Percentiles rank a stretch among this genome's conserved stretches.
These are phyloP conservation scores for Cryphonectria naterciae DNA, from an alignment of 2,329 filamentous ascomycete species.

Conservation along the genomic window DNA sequence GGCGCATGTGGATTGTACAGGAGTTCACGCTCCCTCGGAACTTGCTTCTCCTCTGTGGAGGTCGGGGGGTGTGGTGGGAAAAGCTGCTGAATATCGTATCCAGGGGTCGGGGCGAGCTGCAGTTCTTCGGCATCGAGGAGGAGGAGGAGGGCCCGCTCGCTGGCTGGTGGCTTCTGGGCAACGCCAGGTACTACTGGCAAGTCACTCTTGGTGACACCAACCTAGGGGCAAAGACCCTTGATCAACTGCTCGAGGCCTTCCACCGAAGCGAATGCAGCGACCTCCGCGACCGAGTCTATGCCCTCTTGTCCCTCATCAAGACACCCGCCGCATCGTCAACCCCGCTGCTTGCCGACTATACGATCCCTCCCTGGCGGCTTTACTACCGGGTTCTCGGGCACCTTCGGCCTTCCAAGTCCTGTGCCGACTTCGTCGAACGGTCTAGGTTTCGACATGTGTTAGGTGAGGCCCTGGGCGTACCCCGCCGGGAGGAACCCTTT, in stretches of 20 bases:
- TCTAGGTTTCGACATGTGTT: constrained; percentile 4
- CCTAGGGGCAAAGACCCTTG: constrained; percentile 6
- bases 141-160: constrained; percentile 12
- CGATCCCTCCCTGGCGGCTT: constrained; percentile 14
- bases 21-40: constrained; percentile 22
- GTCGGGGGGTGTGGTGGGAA: constrained; percentile 17
- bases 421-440: constrained; percentile 1
- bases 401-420: neutral
- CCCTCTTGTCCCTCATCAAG: constrained; percentile 18
- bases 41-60: constrained; percentile 16
- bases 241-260: constrained; percentile 16
- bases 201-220: neutral
- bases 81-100: constrained; percentile 12
- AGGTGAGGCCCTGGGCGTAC: neutral
- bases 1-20: constrained; percentile 26
- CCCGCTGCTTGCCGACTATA: constrained; percentile 18
- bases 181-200: constrained; percentile 18
- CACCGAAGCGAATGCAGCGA: constrained; percentile 17
- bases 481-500: neutral
- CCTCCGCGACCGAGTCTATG: constrained; percentile 17
- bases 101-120: constrained; percentile 6
- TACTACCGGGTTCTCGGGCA: constrained; percentile 19
- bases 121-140: constrained; percentile 5
- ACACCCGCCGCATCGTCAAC: neutral
- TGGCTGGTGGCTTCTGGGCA: constrained; percentile 16